phyloP scores from a whole-genome alignment of 345 rosid genomes.

The Anacardium occidentale region DNA sequence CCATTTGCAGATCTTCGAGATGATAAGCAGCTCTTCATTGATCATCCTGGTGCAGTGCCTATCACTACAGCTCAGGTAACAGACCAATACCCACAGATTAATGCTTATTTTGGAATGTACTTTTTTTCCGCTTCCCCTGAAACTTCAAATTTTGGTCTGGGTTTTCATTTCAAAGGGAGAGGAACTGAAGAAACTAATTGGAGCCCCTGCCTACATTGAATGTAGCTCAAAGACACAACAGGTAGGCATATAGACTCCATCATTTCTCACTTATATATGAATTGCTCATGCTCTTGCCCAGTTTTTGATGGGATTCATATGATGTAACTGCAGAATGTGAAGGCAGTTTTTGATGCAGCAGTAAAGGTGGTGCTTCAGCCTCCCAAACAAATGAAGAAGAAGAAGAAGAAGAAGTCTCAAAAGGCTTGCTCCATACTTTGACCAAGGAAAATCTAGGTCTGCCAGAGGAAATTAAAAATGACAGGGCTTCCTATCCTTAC shows the following conservation, averaged over 20 bases:
- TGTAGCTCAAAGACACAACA: conserved; percentile 97
- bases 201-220: conserved; percentile 82
- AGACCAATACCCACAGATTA: neutral
- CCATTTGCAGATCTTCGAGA: conserved; percentile 62
- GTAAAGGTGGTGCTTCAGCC: conserved; percentile 88
- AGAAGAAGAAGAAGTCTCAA: conserved; percentile 72
- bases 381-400: conserved; percentile 82
- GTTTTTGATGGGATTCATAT: neutral
- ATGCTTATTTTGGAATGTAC: neutral
- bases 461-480: conserved; percentile 10
- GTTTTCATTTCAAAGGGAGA: conserved; percentile 60
- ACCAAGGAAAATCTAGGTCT: conserved; percentile 26
- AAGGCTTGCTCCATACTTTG: conserved; percentile 68
- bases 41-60: conserved; percentile 75
- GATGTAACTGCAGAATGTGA: conserved; percentile 61
- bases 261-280: neutral
- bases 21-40: conserved; percentile 61
- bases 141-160: neutral
- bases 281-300: neutral
- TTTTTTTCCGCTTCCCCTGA: neutral
- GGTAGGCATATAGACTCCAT: conserved; percentile 35
- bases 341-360: conserved; percentile 80
- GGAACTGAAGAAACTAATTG: conserved; percentile 84
- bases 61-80: conserved; percentile 61
- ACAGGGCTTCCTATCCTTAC: neutral